Conservation (phyloP, 2,329 filamentous ascomycete genomes). For the Fusarium newnesense region DNA sequence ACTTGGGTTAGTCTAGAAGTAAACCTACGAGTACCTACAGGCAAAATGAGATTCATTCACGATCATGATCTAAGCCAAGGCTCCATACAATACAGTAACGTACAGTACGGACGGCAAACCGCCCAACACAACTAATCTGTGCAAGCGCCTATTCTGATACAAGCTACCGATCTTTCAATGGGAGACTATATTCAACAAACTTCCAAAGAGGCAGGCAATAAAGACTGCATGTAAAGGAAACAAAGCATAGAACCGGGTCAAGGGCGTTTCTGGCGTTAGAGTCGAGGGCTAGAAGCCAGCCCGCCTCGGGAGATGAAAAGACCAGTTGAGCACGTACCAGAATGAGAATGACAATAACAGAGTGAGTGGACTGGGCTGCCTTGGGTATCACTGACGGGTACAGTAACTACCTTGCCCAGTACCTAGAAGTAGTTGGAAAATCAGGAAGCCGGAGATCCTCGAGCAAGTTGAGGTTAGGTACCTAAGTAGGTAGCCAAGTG, state of each 20-base stretch:
- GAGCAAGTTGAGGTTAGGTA: not conserved
- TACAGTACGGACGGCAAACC: not conserved
- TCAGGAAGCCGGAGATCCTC: slow-evolving; percentile 8
- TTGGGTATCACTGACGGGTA: slow-evolving; percentile 6
- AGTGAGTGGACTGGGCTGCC: not conserved
- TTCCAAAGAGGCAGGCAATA: not conserved
- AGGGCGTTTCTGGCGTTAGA: slow-evolving; percentile 31
- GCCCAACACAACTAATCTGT: not conserved
- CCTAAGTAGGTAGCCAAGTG: not conserved
- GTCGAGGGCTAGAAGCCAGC: slow-evolving; percentile 22
- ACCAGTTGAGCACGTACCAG: slow-evolving; percentile 31
- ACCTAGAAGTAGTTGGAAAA: not conserved
- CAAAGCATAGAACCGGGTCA: slow-evolving; percentile 11
- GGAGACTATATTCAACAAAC: not conserved
- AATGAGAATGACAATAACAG: slow-evolving; percentile 4
- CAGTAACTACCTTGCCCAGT: not conserved
- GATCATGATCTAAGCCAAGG: not conserved
- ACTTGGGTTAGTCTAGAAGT: not conserved
- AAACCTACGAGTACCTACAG: not conserved
- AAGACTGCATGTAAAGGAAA: slow-evolving; percentile 1
- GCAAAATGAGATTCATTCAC: not conserved
- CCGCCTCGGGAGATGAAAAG: slow-evolving; percentile 27
- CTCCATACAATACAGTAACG: not conserved
- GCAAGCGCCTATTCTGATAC: not conserved
- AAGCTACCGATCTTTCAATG: not conserved